phyloP scores from a whole-genome alignment of 768 basidiomycete genomes.

The Rhizopogon vulgaris region DNA sequence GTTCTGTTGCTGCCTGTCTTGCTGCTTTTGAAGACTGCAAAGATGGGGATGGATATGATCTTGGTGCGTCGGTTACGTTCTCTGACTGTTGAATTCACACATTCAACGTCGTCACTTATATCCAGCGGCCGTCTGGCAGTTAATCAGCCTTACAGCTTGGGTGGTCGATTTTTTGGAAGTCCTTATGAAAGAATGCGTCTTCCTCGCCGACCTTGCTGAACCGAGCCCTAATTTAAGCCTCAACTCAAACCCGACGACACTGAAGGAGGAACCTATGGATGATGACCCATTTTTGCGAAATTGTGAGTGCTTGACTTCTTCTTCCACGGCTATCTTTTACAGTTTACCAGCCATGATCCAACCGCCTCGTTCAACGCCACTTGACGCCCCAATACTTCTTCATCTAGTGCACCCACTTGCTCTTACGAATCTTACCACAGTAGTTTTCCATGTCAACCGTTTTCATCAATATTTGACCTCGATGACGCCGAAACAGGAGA shows the following conservation, averaged over 20 bases:
- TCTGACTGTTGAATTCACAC: neutral
- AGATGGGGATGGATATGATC: conserved; percentile 55
- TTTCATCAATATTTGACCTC: conserved; percentile 50
- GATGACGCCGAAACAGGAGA: conserved; percentile 53
- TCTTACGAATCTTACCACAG: conserved; percentile 42
- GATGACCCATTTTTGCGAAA: conserved; percentile 17
- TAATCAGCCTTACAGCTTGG: conserved; percentile 60
- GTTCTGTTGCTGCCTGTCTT: conserved; percentile 54
- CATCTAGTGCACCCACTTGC: conserved; percentile 59
- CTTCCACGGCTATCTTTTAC: conserved; percentile 40
- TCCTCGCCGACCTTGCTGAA: conserved; percentile 22
- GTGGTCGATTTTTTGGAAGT: conserved; percentile 53
- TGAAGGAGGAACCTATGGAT: conserved; percentile 24
- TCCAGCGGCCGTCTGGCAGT: conserved; percentile 68
- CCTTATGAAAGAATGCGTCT: conserved; percentile 49
- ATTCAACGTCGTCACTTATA: conserved; percentile 4
- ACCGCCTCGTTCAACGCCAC: conserved; percentile 11
- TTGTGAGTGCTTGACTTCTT: conserved; percentile 18
- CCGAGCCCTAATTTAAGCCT: neutral
- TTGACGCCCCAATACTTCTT: conserved; percentile 41
- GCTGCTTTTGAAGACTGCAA: conserved; percentile 63
- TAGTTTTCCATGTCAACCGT: conserved; percentile 50
- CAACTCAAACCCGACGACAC: conserved; percentile 2
- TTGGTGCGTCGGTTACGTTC: conserved; percentile 37
- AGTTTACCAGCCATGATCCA: conserved; percentile 25